These are phyloP conservation scores for Spathaspora sp. DNA, from an alignment of 805 yeast species.

Conservation along the genomic window DNA sequence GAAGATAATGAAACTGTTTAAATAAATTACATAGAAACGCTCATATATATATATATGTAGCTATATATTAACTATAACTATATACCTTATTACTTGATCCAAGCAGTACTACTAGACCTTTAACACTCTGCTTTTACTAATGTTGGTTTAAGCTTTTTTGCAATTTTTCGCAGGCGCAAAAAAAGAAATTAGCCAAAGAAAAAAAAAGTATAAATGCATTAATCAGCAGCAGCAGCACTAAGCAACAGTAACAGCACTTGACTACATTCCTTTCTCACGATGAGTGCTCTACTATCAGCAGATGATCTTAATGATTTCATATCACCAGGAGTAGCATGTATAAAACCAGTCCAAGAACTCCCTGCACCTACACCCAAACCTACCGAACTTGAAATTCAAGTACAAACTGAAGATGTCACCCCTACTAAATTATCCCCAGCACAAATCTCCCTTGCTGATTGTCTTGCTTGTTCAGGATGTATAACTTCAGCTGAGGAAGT, in stretches of 20 bases:
- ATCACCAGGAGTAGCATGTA: slow-evolving; percentile 90
- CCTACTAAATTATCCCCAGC: slow-evolving; percentile 61
- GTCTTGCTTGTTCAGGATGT: slow-evolving; percentile 96
- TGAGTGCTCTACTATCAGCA: slow-evolving; percentile 87
- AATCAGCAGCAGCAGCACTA: background rate
- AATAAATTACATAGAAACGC: background rate
- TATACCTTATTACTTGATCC: too few species aligned
- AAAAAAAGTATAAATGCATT: background rate
- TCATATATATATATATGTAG: background rate
- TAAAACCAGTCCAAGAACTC: slow-evolving; percentile 59
- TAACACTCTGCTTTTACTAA: too few species aligned
- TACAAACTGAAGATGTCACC: too few species aligned
- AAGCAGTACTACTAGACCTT: too few species aligned
- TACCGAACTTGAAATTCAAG: slow-evolving; percentile 50
- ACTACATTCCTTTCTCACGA: slow-evolving; percentile 17
- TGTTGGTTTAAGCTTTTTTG: too few species aligned
- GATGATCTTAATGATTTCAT: slow-evolving; percentile 94
- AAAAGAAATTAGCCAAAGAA: background rate
- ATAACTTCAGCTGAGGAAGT: slow-evolving; percentile 97
- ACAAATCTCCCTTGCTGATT: slow-evolving; percentile 84
- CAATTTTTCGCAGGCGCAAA: too few species aligned
- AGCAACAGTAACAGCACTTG: background rate
- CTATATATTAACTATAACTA: too few species aligned
- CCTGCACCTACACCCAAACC: background rate
- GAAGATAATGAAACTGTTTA: slow-evolving; percentile 12